These are phyloP conservation scores for Eimeria falciformis DNA, from an alignment of 169 alveolate species.

Conservation along the genomic window DNA sequence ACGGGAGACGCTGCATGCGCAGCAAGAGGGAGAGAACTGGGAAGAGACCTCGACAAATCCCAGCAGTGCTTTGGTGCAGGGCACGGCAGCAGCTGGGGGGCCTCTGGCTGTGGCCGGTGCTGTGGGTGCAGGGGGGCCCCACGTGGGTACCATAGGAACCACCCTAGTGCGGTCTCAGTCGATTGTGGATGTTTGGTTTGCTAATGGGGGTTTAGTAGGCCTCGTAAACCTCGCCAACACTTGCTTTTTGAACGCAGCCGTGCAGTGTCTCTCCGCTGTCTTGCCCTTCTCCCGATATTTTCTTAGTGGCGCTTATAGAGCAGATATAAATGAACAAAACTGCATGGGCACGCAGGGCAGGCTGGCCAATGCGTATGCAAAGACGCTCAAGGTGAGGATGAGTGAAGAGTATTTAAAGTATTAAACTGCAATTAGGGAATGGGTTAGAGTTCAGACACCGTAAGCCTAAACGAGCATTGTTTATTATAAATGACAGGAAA, in stretches of 20 bases:
- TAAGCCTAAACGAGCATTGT: background rate
- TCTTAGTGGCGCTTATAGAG: constrained; percentile 28
- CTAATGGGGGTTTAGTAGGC: constrained; percentile 79
- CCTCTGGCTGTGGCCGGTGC: background rate
- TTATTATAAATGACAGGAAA: no score
- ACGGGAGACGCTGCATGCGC: constrained; percentile 4
- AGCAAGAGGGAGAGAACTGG: background rate
- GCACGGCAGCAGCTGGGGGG: constrained; percentile 36
- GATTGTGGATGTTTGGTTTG: constrained; percentile 18
- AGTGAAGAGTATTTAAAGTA: no score
- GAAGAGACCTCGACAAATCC: background rate
- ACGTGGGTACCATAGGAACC: background rate
- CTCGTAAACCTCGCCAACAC: constrained; percentile 86
- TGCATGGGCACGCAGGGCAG: constrained; percentile 68
- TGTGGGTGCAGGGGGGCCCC: background rate
- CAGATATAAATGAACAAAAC: constrained; percentile 48
- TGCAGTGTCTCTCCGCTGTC: constrained; percentile 86
- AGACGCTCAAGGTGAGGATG: constrained; percentile 62
- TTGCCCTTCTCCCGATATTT: constrained; percentile 59
- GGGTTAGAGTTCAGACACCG: background rate
- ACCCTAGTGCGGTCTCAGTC: background rate
- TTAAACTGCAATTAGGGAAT: background rate
- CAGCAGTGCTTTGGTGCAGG: background rate
- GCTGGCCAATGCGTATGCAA: constrained; percentile 45
- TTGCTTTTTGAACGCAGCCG: constrained; percentile 88